Evolutionary conservation across 2,329 filamentous ascomycete genomes (phyloP), one percentile per base, ranked within the genome.

Genomic region (Aspergillus cejpii): DNA sequence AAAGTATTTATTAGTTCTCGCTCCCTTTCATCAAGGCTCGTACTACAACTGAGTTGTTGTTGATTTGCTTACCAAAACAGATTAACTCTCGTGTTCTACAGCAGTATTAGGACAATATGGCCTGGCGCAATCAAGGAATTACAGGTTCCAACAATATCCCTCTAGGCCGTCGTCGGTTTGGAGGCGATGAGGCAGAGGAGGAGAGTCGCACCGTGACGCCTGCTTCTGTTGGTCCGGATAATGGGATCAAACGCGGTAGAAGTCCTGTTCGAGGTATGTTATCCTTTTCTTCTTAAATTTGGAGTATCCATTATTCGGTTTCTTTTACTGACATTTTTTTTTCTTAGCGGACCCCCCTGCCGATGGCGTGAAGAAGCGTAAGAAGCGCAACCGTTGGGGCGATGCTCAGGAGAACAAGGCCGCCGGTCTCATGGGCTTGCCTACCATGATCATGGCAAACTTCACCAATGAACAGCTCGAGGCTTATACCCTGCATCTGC

Each of bases 381-480:
- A 94, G 83, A 97, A 96, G 84, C 85, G 91, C 68, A 98, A 98
- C 69, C 84, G 92, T 65, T 98, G 92, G 92, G 92, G 92, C 56
- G 91, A 97, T 70, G 87, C 87, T 50, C 85, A 88, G 44, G 92
- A 98, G 72, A 98, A 98, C 74, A 98, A 98, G 77, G 92, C 92
- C 48, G 92, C 92, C 46, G 92, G 92, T 54, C 78, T 98, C 51
- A 97, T 98, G 90, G 92, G 92, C 46, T 78, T 98, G 56, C 89
- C 92, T 21, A 98, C 92, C 12, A 88, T 91, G 62, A 97, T 98
- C 67, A 83, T 91, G 70, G 89, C 90, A 52, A 90, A 91, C 71
- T 98, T 98, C 89, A 98, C 92, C 44, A 91, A 85, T 64, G 92
- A 98, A 71, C 92, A 98, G 76, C 81, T 97, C 44, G 92, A 98